Percentiles rank a stretch among this genome's conserved stretches.
Conservation (phyloP, 148 eudicot species). For the Nepenthes mirabilis region DNA sequence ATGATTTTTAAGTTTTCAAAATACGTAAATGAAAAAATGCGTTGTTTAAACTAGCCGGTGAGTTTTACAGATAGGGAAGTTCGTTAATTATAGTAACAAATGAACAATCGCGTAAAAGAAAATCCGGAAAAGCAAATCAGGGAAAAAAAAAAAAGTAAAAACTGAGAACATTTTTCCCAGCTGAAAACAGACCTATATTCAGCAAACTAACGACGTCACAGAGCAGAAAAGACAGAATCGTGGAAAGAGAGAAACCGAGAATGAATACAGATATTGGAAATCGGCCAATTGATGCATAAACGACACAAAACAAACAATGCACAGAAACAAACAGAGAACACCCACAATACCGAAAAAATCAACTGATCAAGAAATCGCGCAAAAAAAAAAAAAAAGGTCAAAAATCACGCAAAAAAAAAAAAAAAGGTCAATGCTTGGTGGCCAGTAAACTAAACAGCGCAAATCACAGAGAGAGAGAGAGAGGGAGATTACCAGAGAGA, state of each 20-base stretch:
- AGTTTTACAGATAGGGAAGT: no score
- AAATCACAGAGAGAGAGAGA: background rate
- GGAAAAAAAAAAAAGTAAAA: background rate
- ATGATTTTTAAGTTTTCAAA: no score
- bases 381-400: background rate
- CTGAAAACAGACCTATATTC: background rate
- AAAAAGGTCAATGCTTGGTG: no score
- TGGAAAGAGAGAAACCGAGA: no score
- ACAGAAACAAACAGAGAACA: conserved; percentile 5
- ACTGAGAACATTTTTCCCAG: background rate
- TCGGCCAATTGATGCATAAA: background rate
- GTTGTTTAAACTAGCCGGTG: no score
- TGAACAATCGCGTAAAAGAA: background rate
- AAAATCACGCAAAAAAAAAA: background rate
- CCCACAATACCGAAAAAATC: no score
- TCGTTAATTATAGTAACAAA: no score
- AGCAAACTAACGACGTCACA: no score
- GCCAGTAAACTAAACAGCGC: background rate
- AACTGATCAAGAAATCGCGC: no score
- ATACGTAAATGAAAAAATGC: no score
- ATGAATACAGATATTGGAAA: no score
- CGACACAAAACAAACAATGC: background rate
- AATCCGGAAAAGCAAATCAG: background rate
- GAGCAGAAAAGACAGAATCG: no score
- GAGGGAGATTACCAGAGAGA: background rate